phyloP scores from a whole-genome alignment of 306 rosid species.

The Fagus sylvatica region DNA sequence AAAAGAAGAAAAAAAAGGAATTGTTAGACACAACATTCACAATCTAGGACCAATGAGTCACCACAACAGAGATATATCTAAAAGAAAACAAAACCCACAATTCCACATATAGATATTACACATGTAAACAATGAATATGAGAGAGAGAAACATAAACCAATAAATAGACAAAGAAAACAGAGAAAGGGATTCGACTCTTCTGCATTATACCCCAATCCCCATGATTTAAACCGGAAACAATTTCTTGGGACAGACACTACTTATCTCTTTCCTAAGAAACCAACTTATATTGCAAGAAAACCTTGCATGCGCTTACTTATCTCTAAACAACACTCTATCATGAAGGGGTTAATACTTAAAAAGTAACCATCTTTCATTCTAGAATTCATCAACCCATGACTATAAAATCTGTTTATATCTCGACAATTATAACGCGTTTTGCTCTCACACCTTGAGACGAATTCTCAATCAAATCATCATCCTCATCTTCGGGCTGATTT shows the following conservation, averaged over 20 bases:
- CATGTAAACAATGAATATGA: not conserved
- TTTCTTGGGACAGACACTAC: not conserved
- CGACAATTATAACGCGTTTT: not conserved
- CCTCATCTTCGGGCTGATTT: not conserved
- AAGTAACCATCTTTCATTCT: constrained; percentile 2
- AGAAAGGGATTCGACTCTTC: not conserved
- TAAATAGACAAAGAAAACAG: not conserved
- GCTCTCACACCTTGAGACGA: not conserved
- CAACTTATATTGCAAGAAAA: not conserved
- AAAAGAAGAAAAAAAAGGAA: not conserved
- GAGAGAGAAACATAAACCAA: not conserved
- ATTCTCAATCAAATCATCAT: not conserved
- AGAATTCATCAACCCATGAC: not conserved
- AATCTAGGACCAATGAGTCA: not conserved
- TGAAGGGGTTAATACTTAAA: not conserved
- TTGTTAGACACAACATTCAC: not conserved
- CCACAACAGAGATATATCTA: not conserved
- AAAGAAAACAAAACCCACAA: not conserved
- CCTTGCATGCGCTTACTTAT: no score
- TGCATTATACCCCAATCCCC: not conserved
- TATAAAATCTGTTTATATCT: not conserved
- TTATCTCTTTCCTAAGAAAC: not conserved
- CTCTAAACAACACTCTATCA: not conserved
- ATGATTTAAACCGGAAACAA: not conserved
- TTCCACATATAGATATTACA: not conserved